Conservation (phyloP, 169 alveolate species). For the Plasmodium gonderi region DNA sequence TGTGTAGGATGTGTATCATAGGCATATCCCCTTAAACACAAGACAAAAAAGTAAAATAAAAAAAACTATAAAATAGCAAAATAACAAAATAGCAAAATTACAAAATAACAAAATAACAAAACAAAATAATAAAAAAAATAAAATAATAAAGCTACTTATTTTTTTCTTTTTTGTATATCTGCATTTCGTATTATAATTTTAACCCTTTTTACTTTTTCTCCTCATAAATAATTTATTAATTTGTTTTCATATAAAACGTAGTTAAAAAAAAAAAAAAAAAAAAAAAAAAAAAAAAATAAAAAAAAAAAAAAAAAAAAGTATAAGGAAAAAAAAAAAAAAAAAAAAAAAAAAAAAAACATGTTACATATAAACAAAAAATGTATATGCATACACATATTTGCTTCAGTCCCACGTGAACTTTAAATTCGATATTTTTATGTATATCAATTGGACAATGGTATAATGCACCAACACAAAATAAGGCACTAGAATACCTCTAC, state of each 20-base stretch:
- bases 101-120: too few species aligned
- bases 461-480: neutral
- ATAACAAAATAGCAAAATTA: too few species aligned
- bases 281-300: neutral
- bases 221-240: constrained; percentile 14
- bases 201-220: neutral
- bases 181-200: neutral
- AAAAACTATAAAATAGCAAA: too few species aligned
- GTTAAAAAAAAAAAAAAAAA: neutral
- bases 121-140: too few species aligned
- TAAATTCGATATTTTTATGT: neutral
- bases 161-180: neutral
- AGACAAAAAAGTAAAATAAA: too few species aligned
- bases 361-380: neutral
- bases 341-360: neutral
- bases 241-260: constrained; percentile 16
- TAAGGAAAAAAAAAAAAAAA: neutral
- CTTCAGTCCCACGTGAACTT: neutral
- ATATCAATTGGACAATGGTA: neutral
- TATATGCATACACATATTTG: neutral
- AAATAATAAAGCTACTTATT: neutral
- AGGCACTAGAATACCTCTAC: neutral
- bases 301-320: too few species aligned
- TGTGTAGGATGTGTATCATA: neutral
- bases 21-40: too few species aligned